phyloP scores from a whole-genome alignment of 2,329 filamentous ascomycete species.

The Cladosporium oxysporum region DNA sequence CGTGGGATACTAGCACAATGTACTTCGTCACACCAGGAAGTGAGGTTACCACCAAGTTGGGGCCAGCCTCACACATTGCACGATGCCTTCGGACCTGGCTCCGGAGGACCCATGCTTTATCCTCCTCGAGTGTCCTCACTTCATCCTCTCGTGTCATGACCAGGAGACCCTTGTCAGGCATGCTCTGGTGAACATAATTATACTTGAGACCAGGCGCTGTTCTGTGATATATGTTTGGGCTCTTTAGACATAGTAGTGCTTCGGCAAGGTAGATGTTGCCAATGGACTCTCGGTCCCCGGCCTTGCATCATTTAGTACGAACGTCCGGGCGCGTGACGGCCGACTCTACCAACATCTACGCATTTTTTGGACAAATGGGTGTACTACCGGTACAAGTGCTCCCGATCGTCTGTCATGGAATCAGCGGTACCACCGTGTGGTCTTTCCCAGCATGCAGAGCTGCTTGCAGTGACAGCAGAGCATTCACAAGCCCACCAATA shows the following conservation, averaged over 20 bases:
- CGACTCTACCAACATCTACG: background rate
- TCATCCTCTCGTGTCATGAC: background rate
- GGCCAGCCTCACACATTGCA: background rate
- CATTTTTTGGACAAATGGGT: background rate
- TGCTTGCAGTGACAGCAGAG: background rate
- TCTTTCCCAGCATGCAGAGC: background rate
- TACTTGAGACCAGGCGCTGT: background rate
- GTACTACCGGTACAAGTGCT: background rate
- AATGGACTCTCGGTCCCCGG: background rate
- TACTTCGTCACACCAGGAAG: background rate
- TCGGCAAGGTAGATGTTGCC: background rate
- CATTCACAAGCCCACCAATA: background rate
- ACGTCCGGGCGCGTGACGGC: background rate
- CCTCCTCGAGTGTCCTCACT: background rate
- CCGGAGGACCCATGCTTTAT: background rate
- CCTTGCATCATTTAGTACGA: background rate
- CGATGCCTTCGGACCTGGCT: background rate
- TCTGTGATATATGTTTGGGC: background rate
- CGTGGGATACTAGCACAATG: background rate
- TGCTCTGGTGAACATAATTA: background rate
- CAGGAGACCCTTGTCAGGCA: background rate
- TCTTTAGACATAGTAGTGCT: background rate
- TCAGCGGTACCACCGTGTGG: background rate
- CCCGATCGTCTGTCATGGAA: background rate
- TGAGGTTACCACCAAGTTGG: background rate